Evolutionary conservation across 2,329 filamentous ascomycete species (phyloP), one percentile per base, ranked within the genome.

Genomic region (Macrophomina pseudophaseolina): DNA sequence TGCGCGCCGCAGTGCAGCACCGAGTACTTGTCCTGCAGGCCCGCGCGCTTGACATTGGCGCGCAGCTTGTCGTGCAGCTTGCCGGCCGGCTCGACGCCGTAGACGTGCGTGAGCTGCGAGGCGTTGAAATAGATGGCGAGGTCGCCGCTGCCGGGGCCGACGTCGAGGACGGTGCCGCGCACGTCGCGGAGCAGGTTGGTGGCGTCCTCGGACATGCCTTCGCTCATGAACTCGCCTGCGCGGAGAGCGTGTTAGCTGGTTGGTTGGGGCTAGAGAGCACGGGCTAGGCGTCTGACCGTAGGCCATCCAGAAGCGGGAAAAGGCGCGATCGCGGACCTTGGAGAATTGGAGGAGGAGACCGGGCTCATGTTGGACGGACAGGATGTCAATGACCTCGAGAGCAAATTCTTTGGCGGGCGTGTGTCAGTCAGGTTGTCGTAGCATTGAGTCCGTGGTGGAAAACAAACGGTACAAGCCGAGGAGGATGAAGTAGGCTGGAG

Each of bases 41-140:
- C 82, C 9, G 76, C 72, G 14, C 77, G 73, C 3, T 74, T 67
- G 4, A 82, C 79, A n/a, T 80, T 80, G 4, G 70, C 69, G 23
- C 78, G 71, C 4, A 88, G 75, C 2, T 79, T 75, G 0, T 71
- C 69, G 67, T 87, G 85, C 1, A 88, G 75, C 0, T 79, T 78
- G 4, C 71, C 66, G 48, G 82, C 83, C 0, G 86, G 86, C 71
- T 88, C 86, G 1, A 84, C 80, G 52, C 84, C 86, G 69, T 86
- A 87, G 51, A 87, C 80, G 14, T 77, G 75, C 8, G 70, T 78
- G 67, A 86, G 80, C 4, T 78, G 75, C 64, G 78, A 73, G 7
- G 77, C 58, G 63, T 75, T 74, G 68, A 87, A 84, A 53, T 79
- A 78, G 0, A 75, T 75, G 56, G 86, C 77, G 65, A 86, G 81